Evolutionary conservation across 768 basidiomycete genomes (phyloP).

Genomic region (Boletus barrowsii): DNA sequence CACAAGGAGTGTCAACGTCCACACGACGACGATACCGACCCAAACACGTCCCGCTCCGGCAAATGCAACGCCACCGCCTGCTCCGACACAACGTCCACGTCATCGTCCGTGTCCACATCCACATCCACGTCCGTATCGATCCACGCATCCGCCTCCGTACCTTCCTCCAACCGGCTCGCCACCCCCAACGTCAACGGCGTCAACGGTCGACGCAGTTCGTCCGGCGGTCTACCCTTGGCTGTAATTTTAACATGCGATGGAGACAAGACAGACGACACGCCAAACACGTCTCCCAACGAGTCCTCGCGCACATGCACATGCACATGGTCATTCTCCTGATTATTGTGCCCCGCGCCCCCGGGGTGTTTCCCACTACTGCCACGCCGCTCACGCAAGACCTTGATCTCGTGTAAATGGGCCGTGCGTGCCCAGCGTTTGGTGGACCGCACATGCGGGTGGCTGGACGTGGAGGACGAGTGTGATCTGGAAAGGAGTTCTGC

Average conservation of each 20-base stretch:
- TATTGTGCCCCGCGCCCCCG: not conserved
- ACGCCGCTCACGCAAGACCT: constrained; percentile 13
- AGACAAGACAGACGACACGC: not conserved
- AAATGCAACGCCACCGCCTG: constrained; percentile 8
- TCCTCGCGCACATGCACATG: not conserved
- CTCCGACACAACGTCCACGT: constrained; percentile 14
- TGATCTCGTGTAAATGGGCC: constrained; percentile 69
- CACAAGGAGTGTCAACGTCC: not conserved
- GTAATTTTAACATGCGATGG: not conserved
- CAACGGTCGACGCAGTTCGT: constrained; percentile 4
- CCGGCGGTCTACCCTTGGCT: not conserved
- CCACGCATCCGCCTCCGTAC: constrained; percentile 32
- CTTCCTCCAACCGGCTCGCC: constrained; percentile 5
- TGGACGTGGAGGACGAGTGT: constrained; percentile 21
- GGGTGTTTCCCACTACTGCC: constrained; percentile 11
- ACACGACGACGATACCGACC: not conserved
- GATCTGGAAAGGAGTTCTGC: constrained; percentile 19
- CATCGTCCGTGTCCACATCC: constrained; percentile 18
- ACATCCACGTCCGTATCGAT: constrained; percentile 39
- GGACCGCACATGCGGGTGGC: constrained; percentile 25
- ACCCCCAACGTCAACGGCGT: constrained; percentile 4
- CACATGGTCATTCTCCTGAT: constrained; percentile 9
- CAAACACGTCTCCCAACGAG: constrained; percentile 18
- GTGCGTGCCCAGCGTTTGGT: constrained; percentile 60
- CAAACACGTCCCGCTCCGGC: constrained; percentile 12